phyloP scores from a whole-genome alignment of 2,329 filamentous ascomycete species.

The Dactylellina drechsleri region DNA sequence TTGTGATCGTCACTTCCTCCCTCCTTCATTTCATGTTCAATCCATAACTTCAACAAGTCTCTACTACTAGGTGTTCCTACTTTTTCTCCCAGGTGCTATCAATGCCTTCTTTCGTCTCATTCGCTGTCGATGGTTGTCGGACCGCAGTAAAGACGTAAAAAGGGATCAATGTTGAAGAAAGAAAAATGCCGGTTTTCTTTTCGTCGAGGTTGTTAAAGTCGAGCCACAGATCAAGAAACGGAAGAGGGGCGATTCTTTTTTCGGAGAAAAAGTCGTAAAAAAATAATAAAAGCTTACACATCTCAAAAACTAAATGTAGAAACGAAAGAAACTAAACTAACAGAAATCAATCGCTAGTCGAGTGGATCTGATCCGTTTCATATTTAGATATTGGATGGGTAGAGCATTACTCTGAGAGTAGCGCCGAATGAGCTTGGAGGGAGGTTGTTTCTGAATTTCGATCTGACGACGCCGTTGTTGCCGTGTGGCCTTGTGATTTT shows the following conservation, averaged over 20 bases:
- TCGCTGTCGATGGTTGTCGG: constrained; percentile 18
- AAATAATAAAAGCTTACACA: constrained; percentile 34
- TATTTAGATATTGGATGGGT: constrained; percentile 94
- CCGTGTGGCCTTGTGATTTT: constrained; percentile 97
- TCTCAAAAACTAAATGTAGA: constrained; percentile 43
- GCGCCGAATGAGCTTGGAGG: constrained; percentile 96
- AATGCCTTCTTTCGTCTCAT: neutral
- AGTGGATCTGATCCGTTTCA: constrained; percentile 30
- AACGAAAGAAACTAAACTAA: constrained; percentile 51
- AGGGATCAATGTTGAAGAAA: constrained; percentile 15
- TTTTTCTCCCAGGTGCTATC: constrained; percentile 14
- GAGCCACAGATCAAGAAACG: constrained; percentile 37
- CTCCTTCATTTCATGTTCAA: constrained; percentile 6
- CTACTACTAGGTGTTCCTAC: constrained; percentile 12
- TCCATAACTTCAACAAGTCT: neutral
- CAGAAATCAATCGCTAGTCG: constrained; percentile 51
- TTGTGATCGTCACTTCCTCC: constrained; percentile 40
- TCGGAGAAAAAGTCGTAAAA: constrained; percentile 37
- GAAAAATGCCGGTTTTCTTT: constrained; percentile 10
- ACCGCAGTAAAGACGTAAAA: constrained; percentile 11
- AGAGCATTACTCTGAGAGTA: constrained; percentile 95
- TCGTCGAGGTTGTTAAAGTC: constrained; percentile 13
- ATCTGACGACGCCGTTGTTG: constrained; percentile 97
- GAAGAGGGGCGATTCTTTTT: constrained; percentile 23
- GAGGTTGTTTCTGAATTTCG: constrained; percentile 96